These are phyloP conservation scores for Naganishia vaughanmartiniae DNA, from an alignment of 768 basidiomycete species.

Conservation along the genomic window DNA sequence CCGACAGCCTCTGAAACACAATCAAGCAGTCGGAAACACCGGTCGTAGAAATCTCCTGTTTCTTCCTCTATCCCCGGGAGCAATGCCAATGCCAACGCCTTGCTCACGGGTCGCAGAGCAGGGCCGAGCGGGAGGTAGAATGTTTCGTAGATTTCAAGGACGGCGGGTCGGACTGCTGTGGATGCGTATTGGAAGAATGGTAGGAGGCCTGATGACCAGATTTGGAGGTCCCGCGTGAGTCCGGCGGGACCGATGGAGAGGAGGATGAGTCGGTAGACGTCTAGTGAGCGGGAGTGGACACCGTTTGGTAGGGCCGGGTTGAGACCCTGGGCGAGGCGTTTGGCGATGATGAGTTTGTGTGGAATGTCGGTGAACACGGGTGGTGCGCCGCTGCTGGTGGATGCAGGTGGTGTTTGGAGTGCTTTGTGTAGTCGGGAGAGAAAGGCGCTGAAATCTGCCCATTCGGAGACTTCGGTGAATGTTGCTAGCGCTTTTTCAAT, in stretches of 20 bases:
- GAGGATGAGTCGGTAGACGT: slow-evolving; percentile 89
- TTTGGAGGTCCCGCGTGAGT: slow-evolving; percentile 69
- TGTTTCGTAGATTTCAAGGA: slow-evolving; percentile 87
- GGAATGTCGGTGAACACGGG: slow-evolving; percentile 96
- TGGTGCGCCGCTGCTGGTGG: slow-evolving; percentile 75
- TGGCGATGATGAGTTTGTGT: slow-evolving; percentile 86
- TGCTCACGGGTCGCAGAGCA: slow-evolving; percentile 79
- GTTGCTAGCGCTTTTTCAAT: slow-evolving; percentile 89
- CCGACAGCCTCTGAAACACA: slow-evolving; percentile 78
- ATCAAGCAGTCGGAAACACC: slow-evolving; percentile 79
- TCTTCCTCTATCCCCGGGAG: slow-evolving; percentile 96
- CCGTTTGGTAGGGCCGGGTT: slow-evolving; percentile 97
- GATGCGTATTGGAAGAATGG: slow-evolving; percentile 99
- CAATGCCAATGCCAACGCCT: slow-evolving; percentile 87
- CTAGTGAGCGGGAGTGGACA: slow-evolving; percentile 91
- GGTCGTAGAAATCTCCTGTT: slow-evolving; percentile 92
- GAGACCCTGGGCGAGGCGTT: slow-evolving; percentile 90
- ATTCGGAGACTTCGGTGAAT: slow-evolving; percentile 95
- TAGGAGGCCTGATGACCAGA: slow-evolving; percentile 95
- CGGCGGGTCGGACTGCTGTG: slow-evolving; percentile 90
- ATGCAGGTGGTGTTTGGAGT: slow-evolving; percentile 53
- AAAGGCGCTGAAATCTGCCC: slow-evolving; percentile 99
- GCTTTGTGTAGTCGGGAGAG: slow-evolving; percentile 90
- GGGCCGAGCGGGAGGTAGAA: slow-evolving; percentile 82
- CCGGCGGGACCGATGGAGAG: slow-evolving; percentile 91